Percentiles rank a stretch among this genome's conserved stretches.
These are phyloP conservation scores for Globisporangium apiculatum DNA, from an alignment of 352 stramenopile species.

Conservation along the genomic window DNA sequence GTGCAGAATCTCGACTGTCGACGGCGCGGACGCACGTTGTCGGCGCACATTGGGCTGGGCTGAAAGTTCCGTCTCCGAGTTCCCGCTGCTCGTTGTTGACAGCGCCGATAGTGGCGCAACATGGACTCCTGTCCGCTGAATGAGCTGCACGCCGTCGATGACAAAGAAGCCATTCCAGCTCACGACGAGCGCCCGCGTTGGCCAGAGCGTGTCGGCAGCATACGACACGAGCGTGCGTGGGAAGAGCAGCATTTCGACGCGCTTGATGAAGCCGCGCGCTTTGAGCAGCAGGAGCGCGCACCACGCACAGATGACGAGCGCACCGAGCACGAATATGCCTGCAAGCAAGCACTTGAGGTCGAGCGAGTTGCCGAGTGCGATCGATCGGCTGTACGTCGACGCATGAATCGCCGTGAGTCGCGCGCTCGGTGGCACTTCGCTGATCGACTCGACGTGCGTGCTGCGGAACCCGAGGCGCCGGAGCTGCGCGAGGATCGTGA, in stretches of 20 bases:
- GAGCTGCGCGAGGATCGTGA: conserved; percentile 11
- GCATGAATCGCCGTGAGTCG: background rate
- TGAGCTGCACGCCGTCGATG: background rate
- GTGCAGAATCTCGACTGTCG: background rate
- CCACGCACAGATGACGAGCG: background rate
- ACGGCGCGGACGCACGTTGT: background rate
- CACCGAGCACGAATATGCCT: background rate
- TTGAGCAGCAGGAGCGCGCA: background rate
- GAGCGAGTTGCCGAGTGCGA: conserved; percentile 2
- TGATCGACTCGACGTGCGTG: conserved; percentile 7
- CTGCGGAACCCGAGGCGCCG: conserved; percentile 1
- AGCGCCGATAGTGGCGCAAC: background rate
- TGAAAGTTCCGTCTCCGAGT: background rate
- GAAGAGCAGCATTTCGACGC: conserved; percentile 7
- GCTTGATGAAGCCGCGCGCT: background rate
- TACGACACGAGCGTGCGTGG: conserved; percentile 12
- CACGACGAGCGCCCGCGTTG: conserved; percentile 7
- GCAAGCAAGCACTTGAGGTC: conserved; percentile 9
- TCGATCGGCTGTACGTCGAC: background rate
- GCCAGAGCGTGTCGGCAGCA: conserved; percentile 12
- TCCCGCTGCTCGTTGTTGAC: background rate
- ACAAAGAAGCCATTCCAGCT: conserved; percentile 11
- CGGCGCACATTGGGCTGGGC: background rate
- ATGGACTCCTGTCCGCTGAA: background rate
- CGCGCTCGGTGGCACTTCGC: conserved; percentile 1